Conservation (phyloP, 169 alveolate genomes). For the Plasmodium blacklocki region DNA sequence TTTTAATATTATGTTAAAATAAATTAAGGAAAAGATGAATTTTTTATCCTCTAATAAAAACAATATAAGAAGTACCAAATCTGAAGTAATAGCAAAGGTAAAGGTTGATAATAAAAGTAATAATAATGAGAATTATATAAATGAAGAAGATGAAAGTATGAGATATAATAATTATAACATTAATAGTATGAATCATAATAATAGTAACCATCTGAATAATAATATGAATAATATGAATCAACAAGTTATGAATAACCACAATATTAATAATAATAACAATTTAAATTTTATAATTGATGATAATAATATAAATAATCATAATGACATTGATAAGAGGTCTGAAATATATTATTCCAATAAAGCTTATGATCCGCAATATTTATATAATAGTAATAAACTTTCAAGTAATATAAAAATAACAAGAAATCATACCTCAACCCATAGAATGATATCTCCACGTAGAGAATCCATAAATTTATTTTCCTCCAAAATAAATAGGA, state of each 20-base stretch:
- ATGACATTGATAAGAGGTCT: conserved; percentile 35
- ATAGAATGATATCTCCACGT: conserved; percentile 40
- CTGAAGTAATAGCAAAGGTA: conserved; percentile 52
- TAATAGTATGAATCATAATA: conserved; percentile 1
- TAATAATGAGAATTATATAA: neutral
- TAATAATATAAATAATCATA: conserved; percentile 5
- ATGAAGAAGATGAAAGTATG: too few relatives aligned
- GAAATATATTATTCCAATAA: conserved; percentile 42
- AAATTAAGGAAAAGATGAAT: conserved; percentile 43
- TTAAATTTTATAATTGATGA: conserved; percentile 14
- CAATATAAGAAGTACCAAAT: conserved; percentile 65
- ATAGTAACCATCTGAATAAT: neutral
- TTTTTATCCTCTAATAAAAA: conserved; percentile 30
- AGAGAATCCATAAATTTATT: conserved; percentile 40
- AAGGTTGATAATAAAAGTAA: neutral
- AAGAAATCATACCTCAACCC: conserved; percentile 43
- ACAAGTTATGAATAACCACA: too few relatives aligned
- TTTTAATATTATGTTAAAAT: neutral
- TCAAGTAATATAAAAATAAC: conserved; percentile 15
- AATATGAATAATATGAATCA: neutral
- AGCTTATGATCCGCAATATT: conserved; percentile 25
- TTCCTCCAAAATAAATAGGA: conserved; percentile 22
- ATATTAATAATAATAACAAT: conserved; percentile 5
- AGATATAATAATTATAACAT: neutral
- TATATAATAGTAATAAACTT: conserved; percentile 39